Evolutionary conservation across 768 basidiomycete species (phyloP).

Genomic region (Pleurotus tuoliensis): DNA sequence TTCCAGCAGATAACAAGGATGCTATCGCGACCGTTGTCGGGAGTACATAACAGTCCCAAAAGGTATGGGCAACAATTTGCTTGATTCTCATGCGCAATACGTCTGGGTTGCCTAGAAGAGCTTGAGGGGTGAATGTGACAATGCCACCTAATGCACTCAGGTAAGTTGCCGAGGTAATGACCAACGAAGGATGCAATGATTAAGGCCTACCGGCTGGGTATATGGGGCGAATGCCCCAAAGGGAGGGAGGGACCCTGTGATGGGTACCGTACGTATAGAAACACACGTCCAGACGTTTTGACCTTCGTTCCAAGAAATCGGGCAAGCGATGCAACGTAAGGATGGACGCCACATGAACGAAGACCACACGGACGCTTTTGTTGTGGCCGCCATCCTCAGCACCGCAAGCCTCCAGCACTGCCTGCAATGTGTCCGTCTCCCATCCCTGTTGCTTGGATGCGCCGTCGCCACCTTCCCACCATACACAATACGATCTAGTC

Average conservation of each 20-base stretch:
- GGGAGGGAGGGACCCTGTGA: slow-evolving; percentile 39
- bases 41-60: slow-evolving; percentile 66
- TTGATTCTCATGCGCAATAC: slow-evolving; percentile 45
- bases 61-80: slow-evolving; percentile 52
- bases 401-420: slow-evolving; percentile 39
- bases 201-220: slow-evolving; percentile 57
- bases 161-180: not conserved
- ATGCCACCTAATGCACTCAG: slow-evolving; percentile 53
- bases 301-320: slow-evolving; percentile 42
- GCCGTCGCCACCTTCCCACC: slow-evolving; percentile 34
- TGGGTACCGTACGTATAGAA: slow-evolving; percentile 73
- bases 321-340: slow-evolving; percentile 45
- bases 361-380: slow-evolving; percentile 47
- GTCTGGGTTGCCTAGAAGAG: slow-evolving; percentile 49
- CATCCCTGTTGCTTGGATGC: slow-evolving; percentile 24
- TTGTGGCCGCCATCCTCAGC: slow-evolving; percentile 35
- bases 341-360: slow-evolving; percentile 62
- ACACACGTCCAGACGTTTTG: slow-evolving; percentile 40
- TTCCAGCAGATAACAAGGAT: slow-evolving; percentile 32
- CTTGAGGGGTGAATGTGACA: slow-evolving; percentile 64
- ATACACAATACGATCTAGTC: slow-evolving; percentile 43
- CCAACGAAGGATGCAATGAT: not conserved
- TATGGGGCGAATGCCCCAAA: slow-evolving; percentile 65
- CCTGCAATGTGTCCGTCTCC: slow-evolving; percentile 40
- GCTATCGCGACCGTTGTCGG: slow-evolving; percentile 62